A percentile compares a stretch with the other conserved stretches of the same genome.
phyloP scores from a whole-genome alignment of 768 basidiomycete genomes.

The Kwoniella botswanensis region DNA sequence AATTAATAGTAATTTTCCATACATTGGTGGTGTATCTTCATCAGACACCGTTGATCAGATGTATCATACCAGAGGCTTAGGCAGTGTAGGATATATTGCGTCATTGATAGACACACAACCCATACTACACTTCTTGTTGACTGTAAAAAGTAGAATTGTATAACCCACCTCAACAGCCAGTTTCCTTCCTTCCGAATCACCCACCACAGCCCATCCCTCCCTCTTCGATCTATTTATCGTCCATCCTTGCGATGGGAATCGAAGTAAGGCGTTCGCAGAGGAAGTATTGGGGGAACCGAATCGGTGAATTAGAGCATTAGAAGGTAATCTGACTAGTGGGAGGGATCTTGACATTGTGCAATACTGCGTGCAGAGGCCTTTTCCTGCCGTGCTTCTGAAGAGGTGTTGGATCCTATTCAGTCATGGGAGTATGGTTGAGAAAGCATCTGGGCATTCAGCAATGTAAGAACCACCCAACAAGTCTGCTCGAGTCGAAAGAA shows the following conservation, averaged over 20 bases:
- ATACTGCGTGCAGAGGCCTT: background rate
- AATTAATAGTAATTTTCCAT: no score
- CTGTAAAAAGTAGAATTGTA: no score
- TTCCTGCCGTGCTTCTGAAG: background rate
- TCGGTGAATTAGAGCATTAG: constrained; percentile 35
- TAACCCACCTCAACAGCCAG: constrained; percentile 69
- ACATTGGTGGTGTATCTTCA: no score
- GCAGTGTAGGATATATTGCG: no score
- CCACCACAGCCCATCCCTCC: constrained; percentile 76
- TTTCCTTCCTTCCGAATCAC: constrained; percentile 70
- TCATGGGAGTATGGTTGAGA: no score
- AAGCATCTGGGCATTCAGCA: no score
- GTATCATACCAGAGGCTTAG: no score
- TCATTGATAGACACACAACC: no score
- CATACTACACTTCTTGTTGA: no score
- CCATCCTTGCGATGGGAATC: constrained; percentile 43
- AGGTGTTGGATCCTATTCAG: no score
- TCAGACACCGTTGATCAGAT: no score
- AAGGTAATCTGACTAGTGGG: constrained; percentile 41
- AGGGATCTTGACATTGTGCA: constrained; percentile 27
- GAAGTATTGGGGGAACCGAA: constrained; percentile 37
- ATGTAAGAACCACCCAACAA: no score
- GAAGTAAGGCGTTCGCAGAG: constrained; percentile 34
- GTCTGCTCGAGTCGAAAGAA: background rate
- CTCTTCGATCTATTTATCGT: constrained; percentile 29